phyloP scores from a whole-genome alignment of 2,329 filamentous ascomycete genomes.

The Chaetothyriales sp. region DNA sequence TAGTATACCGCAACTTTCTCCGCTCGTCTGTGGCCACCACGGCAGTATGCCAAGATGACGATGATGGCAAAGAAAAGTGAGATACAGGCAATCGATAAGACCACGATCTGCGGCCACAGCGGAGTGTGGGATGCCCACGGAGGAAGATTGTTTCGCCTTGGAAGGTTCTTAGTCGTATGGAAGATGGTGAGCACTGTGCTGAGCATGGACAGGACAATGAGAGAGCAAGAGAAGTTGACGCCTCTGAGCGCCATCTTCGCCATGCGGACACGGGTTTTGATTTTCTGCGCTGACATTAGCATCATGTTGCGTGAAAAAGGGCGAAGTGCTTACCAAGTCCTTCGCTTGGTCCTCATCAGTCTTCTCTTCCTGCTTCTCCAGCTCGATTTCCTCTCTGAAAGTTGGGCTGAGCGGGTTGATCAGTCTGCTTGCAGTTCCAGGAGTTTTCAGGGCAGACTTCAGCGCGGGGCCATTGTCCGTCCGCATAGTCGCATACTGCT shows the following conservation, averaged over 20 bases:
- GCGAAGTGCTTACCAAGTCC: constrained; percentile 57
- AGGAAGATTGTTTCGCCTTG: constrained; percentile 64
- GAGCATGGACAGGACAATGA: constrained; percentile 87
- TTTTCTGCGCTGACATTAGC: constrained; percentile 52
- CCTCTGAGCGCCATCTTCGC: constrained; percentile 91
- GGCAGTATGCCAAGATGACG: constrained; percentile 76
- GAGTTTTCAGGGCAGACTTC: constrained; percentile 80
- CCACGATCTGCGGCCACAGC: constrained; percentile 77
- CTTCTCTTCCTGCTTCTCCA: constrained; percentile 69
- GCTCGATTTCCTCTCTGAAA: constrained; percentile 70
- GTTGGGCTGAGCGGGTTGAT: constrained; percentile 81
- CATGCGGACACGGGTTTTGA: constrained; percentile 79
- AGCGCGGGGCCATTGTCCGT: constrained; percentile 39
- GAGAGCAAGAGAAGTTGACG: constrained; percentile 91
- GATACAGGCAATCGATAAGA: constrained; percentile 64
- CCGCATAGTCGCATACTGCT: constrained; percentile 40
- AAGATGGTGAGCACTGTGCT: constrained; percentile 84
- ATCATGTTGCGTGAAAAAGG: constrained; percentile 2
- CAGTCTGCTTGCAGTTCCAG: constrained; percentile 62
- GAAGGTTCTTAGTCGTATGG: constrained; percentile 65
- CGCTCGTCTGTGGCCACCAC: constrained; percentile 72
- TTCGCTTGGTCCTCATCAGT: constrained; percentile 79
- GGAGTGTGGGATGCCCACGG: constrained; percentile 71
- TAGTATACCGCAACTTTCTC: constrained; percentile 94
- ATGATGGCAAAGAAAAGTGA: constrained; percentile 66